Percentiles rank a stretch among this genome's conserved stretches.
These are phyloP conservation scores for Aspergillus transmontanensis DNA, from an alignment of 2,329 filamentous ascomycete species.

Conservation along the genomic window DNA sequence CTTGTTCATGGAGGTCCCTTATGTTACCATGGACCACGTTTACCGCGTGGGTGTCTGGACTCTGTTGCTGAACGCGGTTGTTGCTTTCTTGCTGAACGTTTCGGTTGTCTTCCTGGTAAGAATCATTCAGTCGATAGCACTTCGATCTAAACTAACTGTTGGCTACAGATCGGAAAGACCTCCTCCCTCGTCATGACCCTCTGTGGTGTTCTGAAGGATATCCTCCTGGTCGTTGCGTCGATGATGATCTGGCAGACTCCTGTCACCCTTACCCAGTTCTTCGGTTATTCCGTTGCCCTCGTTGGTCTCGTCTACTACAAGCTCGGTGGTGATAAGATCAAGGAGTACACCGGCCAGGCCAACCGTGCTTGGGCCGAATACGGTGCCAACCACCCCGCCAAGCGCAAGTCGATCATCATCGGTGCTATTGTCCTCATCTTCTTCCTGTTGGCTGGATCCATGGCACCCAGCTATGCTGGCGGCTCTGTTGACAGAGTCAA, in stretches of 20 bases:
- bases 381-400: constrained; percentile 72
- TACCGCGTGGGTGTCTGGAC: constrained; percentile 66
- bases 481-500: constrained; percentile 37
- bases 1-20: constrained; percentile 67
- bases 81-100: constrained; percentile 80
- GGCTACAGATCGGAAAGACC: constrained; percentile 76
- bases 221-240: constrained; percentile 75
- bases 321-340: constrained; percentile 75
- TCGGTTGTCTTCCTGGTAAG: constrained; percentile 83
- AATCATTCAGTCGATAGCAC: constrained; percentile 15
- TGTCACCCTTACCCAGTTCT: constrained; percentile 69
- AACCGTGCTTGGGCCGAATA: constrained; percentile 84
- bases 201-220: constrained; percentile 84
- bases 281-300: constrained; percentile 76
- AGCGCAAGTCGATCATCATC: constrained; percentile 77
- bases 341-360: constrained; percentile 73
- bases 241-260: constrained; percentile 77
- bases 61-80: constrained; percentile 71
- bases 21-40: constrained; percentile 67
- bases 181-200: constrained; percentile 84
- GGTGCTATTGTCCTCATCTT: constrained; percentile 67
- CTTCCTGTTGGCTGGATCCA: constrained; percentile 65
- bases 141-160: neutral
- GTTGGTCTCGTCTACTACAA: constrained; percentile 69
- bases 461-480: constrained; percentile 58